Evolutionary conservation across 495 filamentous ascomycete genomes (phyloP), one percentile per base, ranked within the genome.

Genomic region (Talaromyces wortmannii): DNA sequence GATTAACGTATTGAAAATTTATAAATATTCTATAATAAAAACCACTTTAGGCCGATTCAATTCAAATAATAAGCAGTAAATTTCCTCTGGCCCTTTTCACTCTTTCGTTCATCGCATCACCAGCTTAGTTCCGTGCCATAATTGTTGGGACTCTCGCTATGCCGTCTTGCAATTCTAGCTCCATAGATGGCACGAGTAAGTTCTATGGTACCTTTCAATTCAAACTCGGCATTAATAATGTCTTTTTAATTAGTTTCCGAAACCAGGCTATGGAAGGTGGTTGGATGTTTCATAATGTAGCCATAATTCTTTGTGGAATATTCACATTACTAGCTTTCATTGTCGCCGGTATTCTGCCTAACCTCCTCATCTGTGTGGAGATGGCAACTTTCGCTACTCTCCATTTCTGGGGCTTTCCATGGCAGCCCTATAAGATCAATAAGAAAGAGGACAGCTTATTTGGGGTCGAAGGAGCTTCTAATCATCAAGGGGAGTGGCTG

Each of bases 401-500:
- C 23, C 87, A 91, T 58, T 62, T 89, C 16, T 89, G 80, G 72
- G 18, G 87, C 4, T 96, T 95, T 61, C 78, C 88, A 0, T 92
- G 83, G 76, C 77, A 78, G 51, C 80, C 79, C 7, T 95, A 94
- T 68, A 65, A 67, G 33, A 63, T 75, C 13, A 47, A 52, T 12
- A 61, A 54, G 23, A 18, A 55, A 16, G 55, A 61, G 51, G 48
- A 73, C 29, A 61, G 65, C 40, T 2, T 40, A 40, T 40, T 40
- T 10, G 36, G 5, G 36, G 23, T 23, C 23, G 74, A 74, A 53
- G 69, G 72, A 23, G 74, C 77, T 46, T 73, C 8, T 23, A 51
- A 57, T 11, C 81, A 81, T 55, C 61, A 71, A 48, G 83, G 84
- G 16, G 85, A 85, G 2, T 72, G 71, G 30, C 57, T 83, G 5